phyloP scores from a whole-genome alignment of 139 green algal species.

The Chlamydomonas sp. region DNA sequence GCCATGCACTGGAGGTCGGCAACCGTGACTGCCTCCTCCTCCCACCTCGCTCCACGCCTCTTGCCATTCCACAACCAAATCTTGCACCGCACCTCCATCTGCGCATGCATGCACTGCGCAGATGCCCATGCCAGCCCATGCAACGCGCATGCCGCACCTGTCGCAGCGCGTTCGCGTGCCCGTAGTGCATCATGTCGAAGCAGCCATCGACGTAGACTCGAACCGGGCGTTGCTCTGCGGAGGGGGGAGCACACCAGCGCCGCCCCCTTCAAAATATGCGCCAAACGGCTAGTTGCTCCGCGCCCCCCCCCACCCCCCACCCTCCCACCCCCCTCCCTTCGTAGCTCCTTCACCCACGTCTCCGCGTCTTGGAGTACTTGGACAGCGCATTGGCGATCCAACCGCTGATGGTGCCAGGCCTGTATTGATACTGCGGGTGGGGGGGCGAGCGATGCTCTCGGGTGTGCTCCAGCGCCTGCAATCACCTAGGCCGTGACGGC shows the following conservation, averaged over 20 bases:
- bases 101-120: no score
- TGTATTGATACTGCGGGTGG: slow-evolving; percentile 77
- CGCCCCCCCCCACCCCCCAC: no score
- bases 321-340: no score
- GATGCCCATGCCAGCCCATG: no score
- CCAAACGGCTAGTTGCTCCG: neutral
- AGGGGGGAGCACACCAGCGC: neutral
- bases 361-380: slow-evolving; percentile 65
- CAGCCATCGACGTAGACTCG: slow-evolving; percentile 98
- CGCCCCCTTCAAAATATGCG: neutral
- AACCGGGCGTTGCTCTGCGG: slow-evolving; percentile 56
- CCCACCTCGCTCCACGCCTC: no score
- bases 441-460: neutral
- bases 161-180: slow-evolving; percentile 95
- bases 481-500: neutral
- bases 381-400: slow-evolving; percentile 66
- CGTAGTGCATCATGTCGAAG: slow-evolving; percentile 99
- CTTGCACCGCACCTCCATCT: no score
- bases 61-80: no score
- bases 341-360: slow-evolving; percentile 42
- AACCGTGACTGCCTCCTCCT: no score
- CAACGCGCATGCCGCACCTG: slow-evolving; percentile 51
- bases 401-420: slow-evolving; percentile 75
- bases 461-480: neutral
- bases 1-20: no score